phyloP scores from a whole-genome alignment of 768 basidiomycete species.

The Pholiota conissans region DNA sequence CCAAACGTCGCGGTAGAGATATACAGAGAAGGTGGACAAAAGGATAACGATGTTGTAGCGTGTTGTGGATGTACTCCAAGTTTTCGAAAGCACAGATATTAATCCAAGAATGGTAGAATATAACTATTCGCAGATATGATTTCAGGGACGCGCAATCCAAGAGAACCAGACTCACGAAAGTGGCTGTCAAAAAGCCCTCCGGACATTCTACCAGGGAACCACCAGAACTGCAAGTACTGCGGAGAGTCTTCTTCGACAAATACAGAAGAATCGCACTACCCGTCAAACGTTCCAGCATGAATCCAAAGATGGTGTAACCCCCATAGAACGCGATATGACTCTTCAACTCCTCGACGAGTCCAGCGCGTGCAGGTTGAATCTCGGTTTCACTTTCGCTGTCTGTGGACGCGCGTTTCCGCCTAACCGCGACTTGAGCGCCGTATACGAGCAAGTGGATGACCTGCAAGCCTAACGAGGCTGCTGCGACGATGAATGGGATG shows the following conservation, averaged over 20 bases:
- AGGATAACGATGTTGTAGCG: slow-evolving; percentile 28
- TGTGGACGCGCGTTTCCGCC: neutral
- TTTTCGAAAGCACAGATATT: slow-evolving; percentile 31
- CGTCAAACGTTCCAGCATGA: neutral
- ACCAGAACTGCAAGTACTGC: neutral
- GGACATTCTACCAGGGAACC: neutral
- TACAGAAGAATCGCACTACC: neutral
- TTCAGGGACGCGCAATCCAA: neutral
- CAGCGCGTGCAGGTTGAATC: neutral
- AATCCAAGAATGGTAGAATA: slow-evolving; percentile 43
- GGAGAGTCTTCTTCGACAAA: neutral
- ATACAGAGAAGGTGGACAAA: slow-evolving; percentile 38
- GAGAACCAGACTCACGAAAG: neutral
- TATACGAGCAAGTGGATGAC: neutral
- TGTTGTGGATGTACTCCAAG: slow-evolving; percentile 25
- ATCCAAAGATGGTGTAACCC: neutral
- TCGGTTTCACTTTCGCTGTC: neutral
- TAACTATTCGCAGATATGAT: neutral
- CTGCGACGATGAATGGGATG: neutral
- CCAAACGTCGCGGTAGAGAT: slow-evolving; percentile 55
- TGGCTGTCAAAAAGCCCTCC: neutral
- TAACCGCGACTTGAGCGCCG: neutral
- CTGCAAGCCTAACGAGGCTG: neutral
- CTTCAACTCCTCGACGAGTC: neutral
- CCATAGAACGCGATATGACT: neutral